Conservation (phyloP, 2,329 filamentous ascomycete species). For the Cladosporium sp. region DNA sequence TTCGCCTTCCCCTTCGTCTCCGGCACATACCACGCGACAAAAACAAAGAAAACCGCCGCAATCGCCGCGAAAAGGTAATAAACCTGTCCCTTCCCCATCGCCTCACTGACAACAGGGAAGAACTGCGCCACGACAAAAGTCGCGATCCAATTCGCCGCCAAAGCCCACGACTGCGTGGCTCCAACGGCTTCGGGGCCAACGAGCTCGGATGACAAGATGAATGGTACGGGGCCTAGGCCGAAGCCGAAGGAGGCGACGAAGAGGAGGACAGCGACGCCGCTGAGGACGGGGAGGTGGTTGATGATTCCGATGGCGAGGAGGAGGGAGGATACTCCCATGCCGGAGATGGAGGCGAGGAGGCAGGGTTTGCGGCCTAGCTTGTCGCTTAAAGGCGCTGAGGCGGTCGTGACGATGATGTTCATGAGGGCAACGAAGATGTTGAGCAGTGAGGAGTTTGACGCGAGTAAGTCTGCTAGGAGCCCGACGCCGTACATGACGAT, state of each 20-base stretch:
- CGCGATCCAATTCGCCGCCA: slow-evolving; percentile 82
- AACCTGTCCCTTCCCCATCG: slow-evolving; percentile 74
- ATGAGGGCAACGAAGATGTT: slow-evolving; percentile 83
- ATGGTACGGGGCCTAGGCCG: slow-evolving; percentile 88
- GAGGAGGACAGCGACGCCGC: slow-evolving; percentile 71
- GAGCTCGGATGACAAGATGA: slow-evolving; percentile 87
- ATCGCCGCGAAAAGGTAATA: slow-evolving; percentile 87
- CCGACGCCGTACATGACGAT: slow-evolving; percentile 99
- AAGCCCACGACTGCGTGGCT: slow-evolving; percentile 80
- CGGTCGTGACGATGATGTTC: slow-evolving; percentile 77
- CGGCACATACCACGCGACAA: slow-evolving; percentile 70
- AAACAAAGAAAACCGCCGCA: slow-evolving; percentile 63
- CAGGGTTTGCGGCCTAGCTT: slow-evolving; percentile 82
- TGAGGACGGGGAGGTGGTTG: slow-evolving; percentile 65
- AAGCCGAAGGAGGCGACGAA: slow-evolving; percentile 90
- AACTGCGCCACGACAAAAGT: slow-evolving; percentile 93
- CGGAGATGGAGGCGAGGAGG: slow-evolving; percentile 73
- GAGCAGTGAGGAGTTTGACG: slow-evolving; percentile 73
- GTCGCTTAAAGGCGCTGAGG: slow-evolving; percentile 80
- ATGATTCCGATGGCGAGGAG: slow-evolving; percentile 76
- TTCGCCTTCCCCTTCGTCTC: slow-evolving; percentile 84
- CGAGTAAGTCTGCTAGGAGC: slow-evolving; percentile 73
- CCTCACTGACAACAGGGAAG: slow-evolving; percentile 80
- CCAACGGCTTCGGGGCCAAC: slow-evolving; percentile 88
- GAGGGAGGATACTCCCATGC: slow-evolving; percentile 76